Evolutionary conservation across 1,139 yeast species (phyloP).

Genomic region (Candida sp.): DNA sequence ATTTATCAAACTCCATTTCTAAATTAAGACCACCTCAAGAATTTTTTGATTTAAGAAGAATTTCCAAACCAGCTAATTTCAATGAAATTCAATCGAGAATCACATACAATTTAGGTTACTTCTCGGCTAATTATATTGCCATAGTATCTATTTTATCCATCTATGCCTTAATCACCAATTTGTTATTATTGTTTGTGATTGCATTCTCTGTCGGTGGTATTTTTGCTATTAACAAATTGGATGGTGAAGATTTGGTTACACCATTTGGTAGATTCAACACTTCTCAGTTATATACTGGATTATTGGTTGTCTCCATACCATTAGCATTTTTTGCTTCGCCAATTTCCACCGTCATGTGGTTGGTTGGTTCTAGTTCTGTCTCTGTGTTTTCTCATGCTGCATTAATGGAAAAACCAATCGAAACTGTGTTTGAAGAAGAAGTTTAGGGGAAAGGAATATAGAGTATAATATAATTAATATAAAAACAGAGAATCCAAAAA

Average conservation of each 20-base stretch:
- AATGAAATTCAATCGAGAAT: conserved; percentile 89
- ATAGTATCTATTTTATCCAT: conserved; percentile 64
- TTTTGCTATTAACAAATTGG: conserved; percentile 71
- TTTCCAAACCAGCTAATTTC: conserved; percentile 87
- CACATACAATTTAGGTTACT: conserved; percentile 80
- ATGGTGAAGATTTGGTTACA: conserved; percentile 75
- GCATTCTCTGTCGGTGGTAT: conserved; percentile 66
- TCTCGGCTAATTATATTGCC: conserved; percentile 80
- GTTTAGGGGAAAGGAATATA: conserved; percentile 18
- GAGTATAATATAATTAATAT: not conserved
- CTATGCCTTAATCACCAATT: conserved; percentile 71
- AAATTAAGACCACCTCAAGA: conserved; percentile 88
- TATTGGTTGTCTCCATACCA: conserved; percentile 77
- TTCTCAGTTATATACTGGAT: conserved; percentile 85
- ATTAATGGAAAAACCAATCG: conserved; percentile 96
- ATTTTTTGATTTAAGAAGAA: conserved; percentile 85
- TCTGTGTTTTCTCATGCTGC: conserved; percentile 88
- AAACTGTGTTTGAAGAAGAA: conserved; percentile 93
- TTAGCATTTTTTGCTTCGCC: conserved; percentile 94
- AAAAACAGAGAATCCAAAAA: not conserved
- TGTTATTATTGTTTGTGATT: conserved; percentile 79
- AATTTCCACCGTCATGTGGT: conserved; percentile 91
- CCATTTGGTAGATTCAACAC: conserved; percentile 71
- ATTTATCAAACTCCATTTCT: conserved; percentile 61
- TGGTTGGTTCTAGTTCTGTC: conserved; percentile 91